A percentile compares a stretch with the other conserved stretches of the same genome.
Conservation (phyloP, 1,284 basidiomycete genomes). For the Cutaneotrichosporon sp. region DNA sequence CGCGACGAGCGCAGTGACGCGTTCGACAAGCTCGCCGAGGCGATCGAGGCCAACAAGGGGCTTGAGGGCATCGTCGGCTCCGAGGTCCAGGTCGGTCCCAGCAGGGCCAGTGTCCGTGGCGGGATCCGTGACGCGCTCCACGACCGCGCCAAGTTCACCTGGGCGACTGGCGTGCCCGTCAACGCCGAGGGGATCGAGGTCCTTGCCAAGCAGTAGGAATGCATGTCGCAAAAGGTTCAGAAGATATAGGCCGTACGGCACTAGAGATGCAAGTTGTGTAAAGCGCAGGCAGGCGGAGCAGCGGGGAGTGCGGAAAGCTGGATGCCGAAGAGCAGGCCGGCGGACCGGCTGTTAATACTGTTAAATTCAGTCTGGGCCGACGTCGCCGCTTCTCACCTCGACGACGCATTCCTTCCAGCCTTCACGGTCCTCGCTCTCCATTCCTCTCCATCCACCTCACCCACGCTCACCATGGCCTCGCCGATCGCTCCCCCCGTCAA, state of each 20-base stretch:
- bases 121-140: background rate
- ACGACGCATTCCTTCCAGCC: background rate
- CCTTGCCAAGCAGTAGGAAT: background rate
- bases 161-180: constrained; percentile 3
- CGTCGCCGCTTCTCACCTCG: background rate
- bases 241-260: no score
- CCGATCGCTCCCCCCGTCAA: background rate
- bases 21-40: constrained; percentile 1
- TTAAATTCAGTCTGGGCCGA: background rate
- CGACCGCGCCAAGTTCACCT: background rate
- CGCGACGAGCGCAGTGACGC: background rate
- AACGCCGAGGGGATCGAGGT: background rate
- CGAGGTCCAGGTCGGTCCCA: background rate
- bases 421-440: background rate
- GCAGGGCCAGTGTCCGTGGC: background rate
- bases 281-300: no score
- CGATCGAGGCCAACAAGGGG: background rate
- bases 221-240: background rate
- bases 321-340: no score
- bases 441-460: background rate
- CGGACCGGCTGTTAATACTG: no score
- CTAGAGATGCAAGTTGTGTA: no score
- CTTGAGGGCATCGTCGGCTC: background rate
- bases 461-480: background rate
- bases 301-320: no score